Evolutionary conservation across 306 rosid genomes (phyloP).

Genomic region (Casuarina cunninghamiana): DNA sequence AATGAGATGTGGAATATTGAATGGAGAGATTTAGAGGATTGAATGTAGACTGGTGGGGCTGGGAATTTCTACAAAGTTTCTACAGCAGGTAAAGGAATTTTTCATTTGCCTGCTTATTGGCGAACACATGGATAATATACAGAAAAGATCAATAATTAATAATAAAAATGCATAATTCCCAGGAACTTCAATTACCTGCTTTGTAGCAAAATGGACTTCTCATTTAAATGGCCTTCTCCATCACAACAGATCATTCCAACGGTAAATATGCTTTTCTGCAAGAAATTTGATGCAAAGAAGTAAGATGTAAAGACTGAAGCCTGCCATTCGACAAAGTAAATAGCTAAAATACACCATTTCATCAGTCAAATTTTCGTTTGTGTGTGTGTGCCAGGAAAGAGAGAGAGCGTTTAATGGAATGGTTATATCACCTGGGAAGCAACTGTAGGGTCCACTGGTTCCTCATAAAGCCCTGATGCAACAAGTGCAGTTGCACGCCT

Average conservation of each 20-base stretch:
- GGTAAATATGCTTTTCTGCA: slow-evolving; percentile 81
- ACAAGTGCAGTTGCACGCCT: slow-evolving; percentile 61
- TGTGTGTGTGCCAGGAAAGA: not conserved
- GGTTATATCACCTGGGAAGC: slow-evolving; percentile 73
- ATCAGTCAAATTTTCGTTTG: slow-evolving; percentile 2
- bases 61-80: not conserved
- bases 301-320: slow-evolving; percentile 14
- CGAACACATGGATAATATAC: not conserved
- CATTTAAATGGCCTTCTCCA: slow-evolving; percentile 87
- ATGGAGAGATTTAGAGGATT: not conserved
- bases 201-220: slow-evolving; percentile 83
- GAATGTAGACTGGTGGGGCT: not conserved
- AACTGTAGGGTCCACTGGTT: slow-evolving; percentile 81
- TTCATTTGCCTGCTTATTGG: not conserved
- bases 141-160: slow-evolving; percentile 1
- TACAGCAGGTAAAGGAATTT: not conserved
- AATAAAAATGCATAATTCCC: no score
- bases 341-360: slow-evolving; percentile 8
- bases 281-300: slow-evolving; percentile 22
- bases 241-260: slow-evolving; percentile 92
- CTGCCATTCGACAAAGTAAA: slow-evolving; percentile 3
- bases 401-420: not conserved
- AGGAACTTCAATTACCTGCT: slow-evolving; percentile 58
- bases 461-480: slow-evolving; percentile 70
- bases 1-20: not conserved